A percentile compares a stretch with the other conserved stretches of the same genome.
These are phyloP conservation scores for Liriodendron chinense DNA, from an alignment of 164 flowering plant genomes.

Conservation along the genomic window DNA sequence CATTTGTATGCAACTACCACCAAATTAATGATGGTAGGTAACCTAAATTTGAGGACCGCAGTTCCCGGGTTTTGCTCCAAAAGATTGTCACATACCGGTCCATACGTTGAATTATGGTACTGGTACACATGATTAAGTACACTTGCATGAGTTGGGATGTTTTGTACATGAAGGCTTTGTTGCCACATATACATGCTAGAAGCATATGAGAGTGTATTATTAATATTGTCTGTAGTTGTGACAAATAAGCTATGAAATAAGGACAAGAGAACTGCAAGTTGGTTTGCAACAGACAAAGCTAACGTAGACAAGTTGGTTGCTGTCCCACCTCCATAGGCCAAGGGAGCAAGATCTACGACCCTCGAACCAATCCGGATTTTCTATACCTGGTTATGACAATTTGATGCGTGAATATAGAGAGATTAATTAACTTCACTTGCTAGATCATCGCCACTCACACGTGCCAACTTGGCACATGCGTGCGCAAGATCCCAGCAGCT, in stretches of 20 bases:
- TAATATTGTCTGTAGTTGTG: not conserved
- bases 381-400: slow-evolving; percentile 6
- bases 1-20: not conserved
- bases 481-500: no score
- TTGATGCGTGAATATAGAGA: not conserved
- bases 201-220: not conserved
- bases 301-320: not conserved
- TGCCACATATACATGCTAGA: not conserved
- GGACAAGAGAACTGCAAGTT: not conserved
- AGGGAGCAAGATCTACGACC: not conserved
- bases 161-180: not conserved
- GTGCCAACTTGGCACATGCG: no score
- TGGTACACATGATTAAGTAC: not conserved
- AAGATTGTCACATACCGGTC: not conserved
- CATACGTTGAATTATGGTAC: not conserved
- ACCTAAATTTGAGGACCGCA: not conserved
- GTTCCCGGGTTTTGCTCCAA: not conserved
- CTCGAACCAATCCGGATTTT: not conserved
- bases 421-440: no score
- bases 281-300: not conserved
- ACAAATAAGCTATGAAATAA: not conserved
- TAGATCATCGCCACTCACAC: no score
- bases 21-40: not conserved
- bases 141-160: not conserved
- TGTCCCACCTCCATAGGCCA: not conserved